These are phyloP conservation scores for Spathaspora passalidarum DNA, from an alignment of 805 yeast genomes.

Conservation along the genomic window DNA sequence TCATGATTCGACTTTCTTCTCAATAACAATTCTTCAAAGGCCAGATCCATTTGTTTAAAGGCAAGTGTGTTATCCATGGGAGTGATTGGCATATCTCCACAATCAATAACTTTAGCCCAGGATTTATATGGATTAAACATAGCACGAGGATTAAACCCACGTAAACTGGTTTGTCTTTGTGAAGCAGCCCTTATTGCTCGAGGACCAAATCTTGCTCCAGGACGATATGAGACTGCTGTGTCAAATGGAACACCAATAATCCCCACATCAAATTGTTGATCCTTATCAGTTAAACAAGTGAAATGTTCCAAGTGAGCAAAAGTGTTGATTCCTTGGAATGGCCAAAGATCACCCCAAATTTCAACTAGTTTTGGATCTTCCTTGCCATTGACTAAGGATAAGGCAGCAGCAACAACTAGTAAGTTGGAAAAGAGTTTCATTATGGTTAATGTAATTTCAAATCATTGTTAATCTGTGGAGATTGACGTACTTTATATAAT, in stretches of 20 bases:
- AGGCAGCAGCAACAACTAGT: neutral
- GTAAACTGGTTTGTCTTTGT: slow-evolving; percentile 62
- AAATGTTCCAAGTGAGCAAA: slow-evolving; percentile 71
- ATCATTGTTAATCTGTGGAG: neutral
- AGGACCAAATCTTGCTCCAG: slow-evolving; percentile 86
- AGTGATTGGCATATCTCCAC: slow-evolving; percentile 57
- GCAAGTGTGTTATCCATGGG: slow-evolving; percentile 59
- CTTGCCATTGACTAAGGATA: neutral
- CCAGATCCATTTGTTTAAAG: slow-evolving; percentile 51
- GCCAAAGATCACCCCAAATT: slow-evolving; percentile 76
- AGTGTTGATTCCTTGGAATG: slow-evolving; percentile 61
- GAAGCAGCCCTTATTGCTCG: slow-evolving; percentile 65
- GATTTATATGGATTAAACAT: slow-evolving; percentile 48
- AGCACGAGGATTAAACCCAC: slow-evolving; percentile 72
- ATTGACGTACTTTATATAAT: neutral
- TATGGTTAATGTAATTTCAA: neutral
- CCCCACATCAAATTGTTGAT: slow-evolving; percentile 60
- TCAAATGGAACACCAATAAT: slow-evolving; percentile 81
- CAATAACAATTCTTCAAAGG: slow-evolving; percentile 54
- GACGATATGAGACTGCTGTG: slow-evolving; percentile 73
- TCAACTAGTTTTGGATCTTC: slow-evolving; percentile 42
- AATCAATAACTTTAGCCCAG: slow-evolving; percentile 51
- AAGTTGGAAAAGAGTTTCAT: slow-evolving; percentile 1
- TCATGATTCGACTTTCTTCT: slow-evolving; percentile 25
- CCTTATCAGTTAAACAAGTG: slow-evolving; percentile 52